These are phyloP conservation scores for Diaporthe batatas DNA, from an alignment of 2,329 filamentous ascomycete species.

Conservation along the genomic window DNA sequence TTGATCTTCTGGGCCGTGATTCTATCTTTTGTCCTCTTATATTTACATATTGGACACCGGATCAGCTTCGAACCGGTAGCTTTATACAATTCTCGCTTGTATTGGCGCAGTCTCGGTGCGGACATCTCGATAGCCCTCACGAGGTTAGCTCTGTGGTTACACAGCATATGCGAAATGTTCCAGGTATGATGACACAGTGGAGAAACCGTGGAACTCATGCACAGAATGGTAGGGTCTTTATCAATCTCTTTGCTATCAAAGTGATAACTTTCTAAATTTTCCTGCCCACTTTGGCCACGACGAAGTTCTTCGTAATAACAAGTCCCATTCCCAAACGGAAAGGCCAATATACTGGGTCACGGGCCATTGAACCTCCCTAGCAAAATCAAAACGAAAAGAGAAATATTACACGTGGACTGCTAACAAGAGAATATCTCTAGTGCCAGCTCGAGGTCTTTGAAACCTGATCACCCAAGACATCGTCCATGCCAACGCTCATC, in stretches of 20 bases:
- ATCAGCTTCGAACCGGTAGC: not conserved
- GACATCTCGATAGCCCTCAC: not conserved
- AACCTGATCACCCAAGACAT: not conserved
- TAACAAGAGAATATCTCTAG: not conserved
- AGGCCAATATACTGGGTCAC: not conserved
- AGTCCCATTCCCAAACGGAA: no score
- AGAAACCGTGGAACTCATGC: no score
- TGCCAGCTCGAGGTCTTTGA: not conserved
- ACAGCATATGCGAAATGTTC: not conserved
- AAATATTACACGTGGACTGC: not conserved
- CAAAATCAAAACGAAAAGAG: not conserved
- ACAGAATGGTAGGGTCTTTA: not conserved
- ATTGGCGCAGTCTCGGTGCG: not conserved
- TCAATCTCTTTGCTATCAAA: not conserved
- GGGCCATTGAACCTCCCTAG: not conserved
- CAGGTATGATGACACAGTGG: not conserved
- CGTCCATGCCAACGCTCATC: not conserved
- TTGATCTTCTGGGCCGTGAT: not conserved
- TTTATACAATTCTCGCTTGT: not conserved
- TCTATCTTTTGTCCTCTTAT: not conserved
- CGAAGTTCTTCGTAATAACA: not conserved
- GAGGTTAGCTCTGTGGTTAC: not conserved
- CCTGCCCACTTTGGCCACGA: not conserved
- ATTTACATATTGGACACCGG: slow-evolving; percentile 2
- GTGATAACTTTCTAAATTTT: not conserved